Percentiles rank a stretch among this genome's conserved stretches.
These are phyloP conservation scores for Pouteria campechiana DNA, from an alignment of 179 eudicot species.

Conservation along the genomic window DNA sequence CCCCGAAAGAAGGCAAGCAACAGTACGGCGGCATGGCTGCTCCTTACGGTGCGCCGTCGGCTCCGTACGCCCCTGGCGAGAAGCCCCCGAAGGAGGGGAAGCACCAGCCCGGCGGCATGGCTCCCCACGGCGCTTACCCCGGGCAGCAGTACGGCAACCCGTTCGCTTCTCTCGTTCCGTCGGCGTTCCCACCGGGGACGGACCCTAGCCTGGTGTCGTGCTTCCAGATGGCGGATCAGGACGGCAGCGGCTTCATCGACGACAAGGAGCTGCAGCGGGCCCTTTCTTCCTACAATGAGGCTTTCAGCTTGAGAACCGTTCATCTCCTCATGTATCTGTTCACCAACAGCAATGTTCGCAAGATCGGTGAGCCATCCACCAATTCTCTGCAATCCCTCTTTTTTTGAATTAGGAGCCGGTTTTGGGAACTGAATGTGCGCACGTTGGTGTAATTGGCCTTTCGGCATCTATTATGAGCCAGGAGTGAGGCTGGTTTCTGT, in stretches of 20 bases:
- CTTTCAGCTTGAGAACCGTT: conserved; percentile 74
- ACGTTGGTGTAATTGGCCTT: no score
- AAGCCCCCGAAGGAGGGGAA: no score
- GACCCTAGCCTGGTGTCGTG: conserved; percentile 68
- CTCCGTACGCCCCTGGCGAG: background rate
- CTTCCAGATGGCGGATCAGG: conserved; percentile 74
- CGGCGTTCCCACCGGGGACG: conserved; percentile 86
- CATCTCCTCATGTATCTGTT: conserved; percentile 87
- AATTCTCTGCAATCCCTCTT: no score
- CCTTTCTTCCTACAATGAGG: conserved; percentile 66
- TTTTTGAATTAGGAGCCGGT: background rate
- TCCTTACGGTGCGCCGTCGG: background rate
- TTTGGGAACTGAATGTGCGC: no score
- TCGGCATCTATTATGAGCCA: no score
- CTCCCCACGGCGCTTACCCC: conserved; percentile 1
- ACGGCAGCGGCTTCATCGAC: conserved; percentile 79
- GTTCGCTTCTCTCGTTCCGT: conserved; percentile 57
- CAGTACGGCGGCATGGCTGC: conserved; percentile 12
- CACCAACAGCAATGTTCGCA: conserved; percentile 55
- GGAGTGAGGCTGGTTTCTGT: no score
- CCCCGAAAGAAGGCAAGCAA: conserved; percentile 7
- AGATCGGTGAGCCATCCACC: conserved; percentile 40
- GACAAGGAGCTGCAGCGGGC: conserved; percentile 87
- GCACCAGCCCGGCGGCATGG: no score
- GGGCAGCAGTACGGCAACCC: conserved; percentile 32